These are phyloP conservation scores for Pyricularia grisea DNA, from an alignment of 2,329 filamentous ascomycete species.

Conservation along the genomic window DNA sequence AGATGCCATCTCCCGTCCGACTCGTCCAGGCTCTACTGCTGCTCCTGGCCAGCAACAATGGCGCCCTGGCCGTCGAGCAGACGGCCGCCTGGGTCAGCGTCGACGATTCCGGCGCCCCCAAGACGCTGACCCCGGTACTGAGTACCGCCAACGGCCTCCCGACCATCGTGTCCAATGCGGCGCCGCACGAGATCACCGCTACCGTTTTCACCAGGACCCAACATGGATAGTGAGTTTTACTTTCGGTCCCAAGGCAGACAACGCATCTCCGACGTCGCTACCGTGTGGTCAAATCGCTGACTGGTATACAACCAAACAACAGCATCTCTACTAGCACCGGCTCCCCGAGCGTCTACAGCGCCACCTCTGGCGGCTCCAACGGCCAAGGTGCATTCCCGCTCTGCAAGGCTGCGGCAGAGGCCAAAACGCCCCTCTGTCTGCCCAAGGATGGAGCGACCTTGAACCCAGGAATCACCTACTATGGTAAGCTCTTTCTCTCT, in stretches of 20 bases:
- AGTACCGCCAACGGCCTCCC: constrained; percentile 37
- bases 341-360: constrained; percentile 33
- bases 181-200: constrained; percentile 30
- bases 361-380: constrained; percentile 17
- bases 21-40: background rate
- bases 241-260: constrained; percentile 5
- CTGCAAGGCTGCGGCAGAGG: constrained; percentile 38
- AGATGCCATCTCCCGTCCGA: background rate
- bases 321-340: background rate
- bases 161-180: constrained; percentile 22
- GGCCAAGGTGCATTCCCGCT: constrained; percentile 38
- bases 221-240: constrained; percentile 19
- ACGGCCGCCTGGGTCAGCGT: constrained; percentile 43
- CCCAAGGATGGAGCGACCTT: constrained; percentile 34
- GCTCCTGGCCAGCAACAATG: background rate
- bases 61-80: constrained; percentile 16
- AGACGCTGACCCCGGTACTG: constrained; percentile 38
- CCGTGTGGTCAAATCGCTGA: background rate
- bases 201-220: constrained; percentile 24
- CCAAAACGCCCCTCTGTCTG: constrained; percentile 40
- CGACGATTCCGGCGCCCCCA: constrained; percentile 33
- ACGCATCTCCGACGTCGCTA: background rate
- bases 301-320: no score
- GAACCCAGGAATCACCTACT: constrained; percentile 37
- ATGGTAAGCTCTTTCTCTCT: constrained; percentile 26